phyloP scores from a whole-genome alignment of 2,329 filamentous ascomycete species.

The Ophiocordyceps unilateralis region DNA sequence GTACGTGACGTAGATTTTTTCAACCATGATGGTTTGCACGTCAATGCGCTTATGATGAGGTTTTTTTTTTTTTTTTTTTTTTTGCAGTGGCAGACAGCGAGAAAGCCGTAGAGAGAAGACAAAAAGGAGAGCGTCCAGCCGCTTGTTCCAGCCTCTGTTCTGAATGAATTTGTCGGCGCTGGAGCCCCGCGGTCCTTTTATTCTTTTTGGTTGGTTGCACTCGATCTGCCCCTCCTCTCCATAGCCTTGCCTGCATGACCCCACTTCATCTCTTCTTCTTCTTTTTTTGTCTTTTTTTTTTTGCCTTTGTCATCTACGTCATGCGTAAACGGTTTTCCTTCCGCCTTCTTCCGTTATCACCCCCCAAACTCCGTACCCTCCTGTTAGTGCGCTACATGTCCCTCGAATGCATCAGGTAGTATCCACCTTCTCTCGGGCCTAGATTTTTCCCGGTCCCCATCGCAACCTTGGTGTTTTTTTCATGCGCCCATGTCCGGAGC shows the following conservation, averaged over 20 bases:
- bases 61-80: too few relatives aligned
- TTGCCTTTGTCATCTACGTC: not conserved
- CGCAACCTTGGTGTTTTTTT: not conserved
- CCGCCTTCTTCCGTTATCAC: too few relatives aligned
- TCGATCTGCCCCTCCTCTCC: not conserved
- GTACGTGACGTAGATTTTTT: conserved; percentile 83
- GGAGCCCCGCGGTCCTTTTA: not conserved
- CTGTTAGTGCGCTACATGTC: not conserved
- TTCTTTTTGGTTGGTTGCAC: not conserved
- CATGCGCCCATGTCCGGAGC: not conserved
- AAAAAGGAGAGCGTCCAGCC: too few relatives aligned
- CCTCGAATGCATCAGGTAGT: too few relatives aligned
- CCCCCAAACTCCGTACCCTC: too few relatives aligned
- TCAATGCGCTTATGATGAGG: not conserved
- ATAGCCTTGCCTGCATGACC: not conserved
- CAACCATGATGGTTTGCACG: conserved; percentile 41
- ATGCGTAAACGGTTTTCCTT: not conserved
- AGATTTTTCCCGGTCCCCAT: not conserved
- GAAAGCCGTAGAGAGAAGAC: too few relatives aligned
- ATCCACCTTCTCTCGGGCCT: too few relatives aligned
- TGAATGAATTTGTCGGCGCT: too few relatives aligned
- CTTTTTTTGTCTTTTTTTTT: not conserved
- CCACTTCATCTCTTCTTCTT: not conserved
- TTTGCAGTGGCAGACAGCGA: too few relatives aligned
- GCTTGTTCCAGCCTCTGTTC: too few relatives aligned